Evolutionary conservation across 768 basidiomycete species (phyloP).

Genomic region (Rhizopogon sp.): DNA sequence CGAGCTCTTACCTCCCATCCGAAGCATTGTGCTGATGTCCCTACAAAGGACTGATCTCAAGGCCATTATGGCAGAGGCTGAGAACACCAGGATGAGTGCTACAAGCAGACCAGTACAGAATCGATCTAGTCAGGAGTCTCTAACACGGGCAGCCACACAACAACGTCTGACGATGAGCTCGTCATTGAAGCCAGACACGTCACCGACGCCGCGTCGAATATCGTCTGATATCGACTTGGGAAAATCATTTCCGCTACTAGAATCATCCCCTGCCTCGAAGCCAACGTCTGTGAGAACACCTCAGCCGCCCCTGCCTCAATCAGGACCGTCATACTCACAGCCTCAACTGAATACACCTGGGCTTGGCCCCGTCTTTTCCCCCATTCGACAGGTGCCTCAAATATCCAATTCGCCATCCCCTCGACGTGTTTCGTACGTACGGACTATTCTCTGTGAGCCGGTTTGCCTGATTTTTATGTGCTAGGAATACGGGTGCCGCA

Average conservation of each 20-base stretch:
- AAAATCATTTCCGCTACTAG: not conserved
- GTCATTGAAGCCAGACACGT: constrained; percentile 5
- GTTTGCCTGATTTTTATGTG: not conserved
- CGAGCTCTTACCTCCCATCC: constrained; percentile 9
- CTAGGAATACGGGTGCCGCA: constrained; percentile 36
- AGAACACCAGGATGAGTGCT: constrained; percentile 15
- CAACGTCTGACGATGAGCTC: not conserved
- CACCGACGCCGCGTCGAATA: constrained; percentile 6
- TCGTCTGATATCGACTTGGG: constrained; percentile 7
- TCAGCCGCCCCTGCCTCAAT: constrained; percentile 14
- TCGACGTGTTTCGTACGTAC: constrained; percentile 48
- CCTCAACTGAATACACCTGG: constrained; percentile 23
- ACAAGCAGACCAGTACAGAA: not conserved
- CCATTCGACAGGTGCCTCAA: constrained; percentile 40
- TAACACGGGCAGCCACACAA: not conserved
- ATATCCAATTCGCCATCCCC: constrained; percentile 22
- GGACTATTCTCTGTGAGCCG: not conserved
- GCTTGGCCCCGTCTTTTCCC: constrained; percentile 64
- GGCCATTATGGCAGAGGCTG: constrained; percentile 79
- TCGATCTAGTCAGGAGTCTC: not conserved
- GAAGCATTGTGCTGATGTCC: constrained; percentile 10
- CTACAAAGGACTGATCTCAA: constrained; percentile 71
- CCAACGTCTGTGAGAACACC: not conserved
- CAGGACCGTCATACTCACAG: constrained; percentile 10
- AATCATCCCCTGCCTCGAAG: not conserved